Evolutionary conservation across 345 rosid genomes (phyloP).

Genomic region (Salix caprea): DNA sequence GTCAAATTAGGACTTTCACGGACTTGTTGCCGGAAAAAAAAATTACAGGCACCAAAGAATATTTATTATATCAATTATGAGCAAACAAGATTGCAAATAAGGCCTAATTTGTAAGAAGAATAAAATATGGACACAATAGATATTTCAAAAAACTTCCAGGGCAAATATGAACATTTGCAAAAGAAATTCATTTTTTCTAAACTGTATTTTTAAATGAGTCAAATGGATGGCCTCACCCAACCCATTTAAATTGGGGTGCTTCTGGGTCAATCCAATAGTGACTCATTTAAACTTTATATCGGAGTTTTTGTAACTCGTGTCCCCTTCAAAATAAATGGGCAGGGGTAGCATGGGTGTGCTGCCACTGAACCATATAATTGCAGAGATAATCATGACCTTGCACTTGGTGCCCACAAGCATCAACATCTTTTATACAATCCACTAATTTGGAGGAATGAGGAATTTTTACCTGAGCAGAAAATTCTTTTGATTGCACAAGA

Average conservation of each 20-base stretch:
- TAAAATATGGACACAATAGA: background rate
- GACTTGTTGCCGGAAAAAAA: too few relatives aligned
- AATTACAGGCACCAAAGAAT: too few relatives aligned
- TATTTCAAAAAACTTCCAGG: background rate
- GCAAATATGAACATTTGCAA: background rate
- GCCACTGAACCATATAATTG: background rate
- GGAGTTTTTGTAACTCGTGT: too few relatives aligned
- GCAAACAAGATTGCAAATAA: too few relatives aligned
- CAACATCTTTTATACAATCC: background rate
- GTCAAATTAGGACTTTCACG: too few relatives aligned
- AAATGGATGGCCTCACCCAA: background rate
- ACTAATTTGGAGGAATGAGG: background rate
- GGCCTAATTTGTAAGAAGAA: too few relatives aligned
- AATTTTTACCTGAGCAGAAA: slow-evolving; percentile 68
- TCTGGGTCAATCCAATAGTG: too few relatives aligned
- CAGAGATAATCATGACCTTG: background rate
- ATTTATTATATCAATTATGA: too few relatives aligned
- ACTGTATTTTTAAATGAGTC: background rate
- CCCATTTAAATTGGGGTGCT: background rate
- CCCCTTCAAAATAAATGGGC: too few relatives aligned
- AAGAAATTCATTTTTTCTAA: background rate
- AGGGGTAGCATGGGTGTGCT: too few relatives aligned
- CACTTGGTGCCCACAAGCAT: background rate
- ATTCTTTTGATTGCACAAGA: slow-evolving; percentile 83
- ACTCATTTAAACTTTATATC: too few relatives aligned